Conservation (phyloP, 1,139 yeast genomes). For the Lodderomyces metapsilosis region DNA sequence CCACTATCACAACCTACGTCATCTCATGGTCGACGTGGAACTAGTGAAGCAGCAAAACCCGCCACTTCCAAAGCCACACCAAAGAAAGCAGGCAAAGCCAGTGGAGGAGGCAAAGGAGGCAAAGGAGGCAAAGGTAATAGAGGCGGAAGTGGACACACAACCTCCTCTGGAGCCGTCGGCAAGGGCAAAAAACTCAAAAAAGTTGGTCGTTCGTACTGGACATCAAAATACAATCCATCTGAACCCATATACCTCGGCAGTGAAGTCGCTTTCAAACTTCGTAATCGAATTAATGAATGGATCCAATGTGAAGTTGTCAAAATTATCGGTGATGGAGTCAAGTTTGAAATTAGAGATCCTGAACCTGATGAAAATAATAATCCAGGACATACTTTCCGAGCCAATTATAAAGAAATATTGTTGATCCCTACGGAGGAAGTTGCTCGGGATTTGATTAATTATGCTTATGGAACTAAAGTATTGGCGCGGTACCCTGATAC, state of each 20-base stretch:
- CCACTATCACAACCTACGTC: not conserved
- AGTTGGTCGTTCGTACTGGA: constrained; percentile 40
- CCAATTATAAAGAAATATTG: constrained; percentile 77
- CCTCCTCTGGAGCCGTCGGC: not conserved
- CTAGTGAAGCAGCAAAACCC: not conserved
- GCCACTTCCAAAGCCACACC: constrained; percentile 5
- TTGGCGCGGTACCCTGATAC: constrained; percentile 97
- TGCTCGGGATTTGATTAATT: constrained; percentile 44
- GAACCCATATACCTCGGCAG: constrained; percentile 67
- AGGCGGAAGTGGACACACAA: too few relatives aligned
- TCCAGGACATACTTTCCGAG: constrained; percentile 84
- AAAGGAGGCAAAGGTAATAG: constrained; percentile 6
- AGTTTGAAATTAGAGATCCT: constrained; percentile 89
- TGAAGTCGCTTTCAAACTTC: constrained; percentile 85
- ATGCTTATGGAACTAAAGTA: constrained; percentile 77
- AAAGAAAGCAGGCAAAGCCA: constrained; percentile 3
- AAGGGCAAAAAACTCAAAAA: constrained; percentile 22
- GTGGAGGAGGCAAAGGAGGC: too few relatives aligned
- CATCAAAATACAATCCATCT: constrained; percentile 53
- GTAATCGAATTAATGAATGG: constrained; percentile 81
- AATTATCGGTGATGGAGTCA: constrained; percentile 72
- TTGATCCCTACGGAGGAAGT: constrained; percentile 53
- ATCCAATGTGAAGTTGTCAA: constrained; percentile 89
- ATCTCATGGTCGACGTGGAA: not conserved
- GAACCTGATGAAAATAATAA: constrained; percentile 95